Percentiles rank a stretch among this genome's conserved stretches.
phyloP scores from a whole-genome alignment of 257 asterid genomes.

The Scutellaria galericulata region DNA sequence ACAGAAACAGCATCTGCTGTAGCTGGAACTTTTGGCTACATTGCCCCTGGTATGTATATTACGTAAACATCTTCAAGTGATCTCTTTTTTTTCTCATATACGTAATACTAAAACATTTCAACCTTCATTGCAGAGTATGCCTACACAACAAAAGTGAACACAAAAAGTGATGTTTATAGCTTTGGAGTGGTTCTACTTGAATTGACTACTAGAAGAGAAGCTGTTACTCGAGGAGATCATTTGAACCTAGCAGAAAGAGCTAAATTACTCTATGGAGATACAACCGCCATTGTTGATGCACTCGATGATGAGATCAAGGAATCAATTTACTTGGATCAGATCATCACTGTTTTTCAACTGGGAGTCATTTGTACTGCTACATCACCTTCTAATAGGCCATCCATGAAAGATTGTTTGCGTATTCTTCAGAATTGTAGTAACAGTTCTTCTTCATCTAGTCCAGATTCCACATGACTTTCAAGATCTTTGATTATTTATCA shows the following conservation, averaged over 20 bases:
- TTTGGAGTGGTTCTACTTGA: conserved; percentile 48
- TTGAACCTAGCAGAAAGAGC: conserved; percentile 48
- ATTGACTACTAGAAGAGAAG: conserved; percentile 44
- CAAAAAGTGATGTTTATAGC: conserved; percentile 46
- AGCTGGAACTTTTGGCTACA: conserved; percentile 73
- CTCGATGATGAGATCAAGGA: conserved; percentile 43
- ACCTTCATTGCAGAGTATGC: conserved; percentile 42
- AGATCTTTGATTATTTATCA: neutral
- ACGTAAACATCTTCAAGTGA: neutral
- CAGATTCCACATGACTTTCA: neutral
- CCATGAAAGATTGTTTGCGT: conserved; percentile 46
- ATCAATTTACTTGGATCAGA: conserved; percentile 35
- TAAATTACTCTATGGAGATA: conserved; percentile 23
- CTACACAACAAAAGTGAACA: conserved; percentile 38
- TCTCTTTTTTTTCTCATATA: neutral
- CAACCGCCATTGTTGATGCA: conserved; percentile 25
- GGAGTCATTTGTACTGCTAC: conserved; percentile 43
- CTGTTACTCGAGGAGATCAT: conserved; percentile 41
- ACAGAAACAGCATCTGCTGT: conserved; percentile 59
- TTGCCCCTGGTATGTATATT: conserved; percentile 62
- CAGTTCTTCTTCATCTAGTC: conserved; percentile 12
- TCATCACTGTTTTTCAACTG: conserved; percentile 36
- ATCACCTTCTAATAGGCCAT: conserved; percentile 45
- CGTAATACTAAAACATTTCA: neutral
- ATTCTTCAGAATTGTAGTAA: conserved; percentile 37